These are phyloP conservation scores for Syzygium aromaticum DNA, from an alignment of 345 rosid species.

Conservation along the genomic window DNA sequence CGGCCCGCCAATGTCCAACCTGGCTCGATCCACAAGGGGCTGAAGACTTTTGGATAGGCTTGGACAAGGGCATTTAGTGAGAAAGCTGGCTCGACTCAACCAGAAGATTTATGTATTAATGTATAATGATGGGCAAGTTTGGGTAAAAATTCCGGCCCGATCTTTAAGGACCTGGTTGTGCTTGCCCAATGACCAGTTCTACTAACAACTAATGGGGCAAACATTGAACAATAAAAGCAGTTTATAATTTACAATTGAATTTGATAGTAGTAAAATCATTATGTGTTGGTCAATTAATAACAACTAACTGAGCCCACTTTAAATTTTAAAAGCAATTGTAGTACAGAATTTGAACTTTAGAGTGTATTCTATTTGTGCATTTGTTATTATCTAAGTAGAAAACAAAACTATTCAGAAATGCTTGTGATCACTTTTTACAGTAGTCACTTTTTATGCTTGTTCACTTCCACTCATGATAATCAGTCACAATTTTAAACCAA, in stretches of 20 bases:
- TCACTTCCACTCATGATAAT: neutral
- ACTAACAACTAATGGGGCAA: neutral
- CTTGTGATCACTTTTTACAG: too few relatives aligned
- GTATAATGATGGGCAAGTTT: neutral
- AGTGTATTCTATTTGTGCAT: neutral
- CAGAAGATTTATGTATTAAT: neutral
- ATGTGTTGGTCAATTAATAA: too few relatives aligned
- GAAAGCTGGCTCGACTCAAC: neutral
- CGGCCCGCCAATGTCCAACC: neutral
- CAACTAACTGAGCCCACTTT: too few relatives aligned
- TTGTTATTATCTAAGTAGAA: neutral
- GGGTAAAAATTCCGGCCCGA: too few relatives aligned
- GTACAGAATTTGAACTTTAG: too few relatives aligned
- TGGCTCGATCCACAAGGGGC: neutral
- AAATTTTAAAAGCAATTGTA: too few relatives aligned
- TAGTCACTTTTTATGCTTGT: neutral
- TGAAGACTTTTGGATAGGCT: neutral
- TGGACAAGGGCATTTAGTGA: neutral
- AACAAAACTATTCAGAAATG: too few relatives aligned
- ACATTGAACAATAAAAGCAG: neutral
- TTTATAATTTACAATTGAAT: neutral
- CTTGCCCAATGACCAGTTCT: neutral
- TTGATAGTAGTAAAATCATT: too few relatives aligned
- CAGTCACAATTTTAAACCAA: too few relatives aligned
- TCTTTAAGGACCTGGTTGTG: neutral